Conservation (phyloP, 768 basidiomycete species). For the Calocera cornea region DNA sequence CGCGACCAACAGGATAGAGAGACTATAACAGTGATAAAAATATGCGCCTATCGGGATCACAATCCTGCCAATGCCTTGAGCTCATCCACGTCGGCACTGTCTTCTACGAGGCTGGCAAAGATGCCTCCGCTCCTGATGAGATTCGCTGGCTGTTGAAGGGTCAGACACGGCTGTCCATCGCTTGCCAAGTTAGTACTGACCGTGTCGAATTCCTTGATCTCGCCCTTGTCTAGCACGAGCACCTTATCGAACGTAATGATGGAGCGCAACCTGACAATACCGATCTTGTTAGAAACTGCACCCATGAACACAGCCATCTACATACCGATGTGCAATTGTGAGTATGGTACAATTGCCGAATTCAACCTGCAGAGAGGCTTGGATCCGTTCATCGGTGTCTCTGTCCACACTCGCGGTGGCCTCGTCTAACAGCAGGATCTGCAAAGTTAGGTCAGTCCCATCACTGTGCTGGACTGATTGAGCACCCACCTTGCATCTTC, state of each 20-base stretch:
- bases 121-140: not conserved
- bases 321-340: slow-evolving; percentile 6
- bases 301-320: not conserved
- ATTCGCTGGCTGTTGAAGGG: not conserved
- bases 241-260: slow-evolving; percentile 31
- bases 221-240: slow-evolving; percentile 42
- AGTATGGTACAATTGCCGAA: not conserved
- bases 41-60: no score
- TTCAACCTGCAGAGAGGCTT: not conserved
- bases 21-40: no score
- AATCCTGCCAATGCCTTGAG: not conserved
- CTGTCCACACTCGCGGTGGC: not conserved
- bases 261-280: slow-evolving; percentile 12
- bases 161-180: not conserved
- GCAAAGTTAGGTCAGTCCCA: not conserved
- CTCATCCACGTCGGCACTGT: not conserved
- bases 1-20: no score
- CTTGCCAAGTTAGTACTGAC: not conserved
- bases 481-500: slow-evolving; percentile 1
- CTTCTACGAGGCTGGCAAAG: not conserved
- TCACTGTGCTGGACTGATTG: not conserved
- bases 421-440: not conserved
- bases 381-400: not conserved
- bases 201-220: slow-evolving; percentile 61
- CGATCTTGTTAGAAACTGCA: not conserved